phyloP scores from a whole-genome alignment of 179 eudicot species.

The Beta macrorhiza region DNA sequence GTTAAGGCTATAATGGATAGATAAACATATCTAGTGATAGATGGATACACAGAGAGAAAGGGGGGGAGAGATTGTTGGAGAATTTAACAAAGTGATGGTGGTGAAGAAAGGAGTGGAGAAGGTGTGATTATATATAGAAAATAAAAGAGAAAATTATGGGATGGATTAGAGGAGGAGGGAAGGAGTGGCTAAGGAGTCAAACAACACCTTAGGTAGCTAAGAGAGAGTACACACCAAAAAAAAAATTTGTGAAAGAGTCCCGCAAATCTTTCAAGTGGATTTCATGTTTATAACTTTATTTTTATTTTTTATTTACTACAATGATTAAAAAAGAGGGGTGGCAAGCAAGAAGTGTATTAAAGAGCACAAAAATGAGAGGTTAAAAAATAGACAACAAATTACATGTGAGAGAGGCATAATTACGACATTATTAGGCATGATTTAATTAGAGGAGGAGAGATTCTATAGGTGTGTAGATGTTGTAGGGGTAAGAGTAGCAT shows the following conservation, averaged over 20 bases:
- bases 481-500: background rate
- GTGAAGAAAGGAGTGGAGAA: constrained; percentile 19
- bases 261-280: constrained; percentile 8
- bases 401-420: background rate
- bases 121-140: constrained; percentile 18
- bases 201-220: background rate
- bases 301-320: background rate
- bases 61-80: constrained; percentile 6
- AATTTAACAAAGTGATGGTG: constrained; percentile 14
- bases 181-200: constrained; percentile 15
- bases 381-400: background rate
- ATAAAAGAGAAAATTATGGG: background rate
- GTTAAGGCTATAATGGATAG: background rate
- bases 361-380: background rate
- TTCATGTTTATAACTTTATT: background rate
- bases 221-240: background rate
- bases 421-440: background rate
- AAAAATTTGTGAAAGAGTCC: background rate
- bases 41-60: background rate
- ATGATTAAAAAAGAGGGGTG: too few species aligned
- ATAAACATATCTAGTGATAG: background rate
- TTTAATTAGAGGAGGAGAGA: constrained; percentile 13
- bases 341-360: background rate
- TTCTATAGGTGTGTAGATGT: background rate
- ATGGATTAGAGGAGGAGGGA: constrained; percentile 10